Percentiles rank a stretch among this genome's conserved stretches.
These are phyloP conservation scores for Neurospora intermedia DNA, from an alignment of 495 filamentous ascomycete species.

Conservation along the genomic window DNA sequence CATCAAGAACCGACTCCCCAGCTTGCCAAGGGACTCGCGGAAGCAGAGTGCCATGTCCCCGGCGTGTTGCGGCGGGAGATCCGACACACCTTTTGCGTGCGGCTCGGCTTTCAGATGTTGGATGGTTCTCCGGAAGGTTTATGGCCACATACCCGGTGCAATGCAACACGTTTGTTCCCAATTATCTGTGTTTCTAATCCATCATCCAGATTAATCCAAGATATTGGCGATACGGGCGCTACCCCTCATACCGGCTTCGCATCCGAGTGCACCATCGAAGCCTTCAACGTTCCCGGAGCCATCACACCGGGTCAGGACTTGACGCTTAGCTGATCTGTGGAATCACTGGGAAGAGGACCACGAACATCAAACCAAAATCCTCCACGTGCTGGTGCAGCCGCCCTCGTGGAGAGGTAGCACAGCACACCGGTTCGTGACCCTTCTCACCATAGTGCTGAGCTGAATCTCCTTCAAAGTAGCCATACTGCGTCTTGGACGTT, in stretches of 20 bases:
- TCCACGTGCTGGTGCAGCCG: not conserved
- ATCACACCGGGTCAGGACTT: not conserved
- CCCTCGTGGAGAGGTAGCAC: not conserved
- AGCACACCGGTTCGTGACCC: not conserved
- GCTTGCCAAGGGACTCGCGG: not conserved
- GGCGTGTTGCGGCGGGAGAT: not conserved
- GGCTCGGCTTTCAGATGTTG: not conserved
- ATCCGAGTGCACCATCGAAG: not conserved
- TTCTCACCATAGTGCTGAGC: not conserved
- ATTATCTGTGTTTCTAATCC: not conserved
- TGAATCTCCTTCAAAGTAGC: not conserved
- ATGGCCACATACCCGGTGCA: not conserved
- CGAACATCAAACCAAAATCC: not conserved
- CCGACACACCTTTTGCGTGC: not conserved
- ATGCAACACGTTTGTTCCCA: not conserved
- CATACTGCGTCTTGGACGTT: not conserved
- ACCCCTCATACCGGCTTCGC: not conserved
- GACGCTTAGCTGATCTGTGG: not conserved
- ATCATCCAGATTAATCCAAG: not conserved
- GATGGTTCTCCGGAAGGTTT: not conserved
- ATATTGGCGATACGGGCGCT: not conserved
- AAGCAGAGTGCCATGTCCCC: not conserved
- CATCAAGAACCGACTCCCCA: not conserved
- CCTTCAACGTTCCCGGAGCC: not conserved
- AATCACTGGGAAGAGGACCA: not conserved